A percentile compares a stretch with the other conserved stretches of the same genome.
Evolutionary conservation across 2,329 filamentous ascomycete species (phyloP).

Genomic region (Clonostachys solani): DNA sequence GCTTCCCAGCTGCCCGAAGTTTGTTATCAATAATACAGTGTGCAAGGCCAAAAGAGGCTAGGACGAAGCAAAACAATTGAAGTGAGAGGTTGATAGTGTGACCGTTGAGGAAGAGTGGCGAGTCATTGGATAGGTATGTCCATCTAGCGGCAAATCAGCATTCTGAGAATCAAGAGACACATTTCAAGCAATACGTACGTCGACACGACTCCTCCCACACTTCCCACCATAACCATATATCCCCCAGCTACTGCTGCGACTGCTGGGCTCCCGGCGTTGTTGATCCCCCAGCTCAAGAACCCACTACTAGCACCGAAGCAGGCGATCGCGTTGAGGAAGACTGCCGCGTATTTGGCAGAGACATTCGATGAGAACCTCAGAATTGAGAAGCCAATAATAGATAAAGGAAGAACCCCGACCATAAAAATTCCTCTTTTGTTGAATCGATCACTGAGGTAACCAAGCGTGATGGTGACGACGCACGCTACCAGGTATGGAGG

Average conservation of each 20-base stretch:
- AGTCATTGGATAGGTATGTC: not conserved
- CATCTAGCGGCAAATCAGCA: not conserved
- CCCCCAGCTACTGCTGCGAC: constrained; percentile 50
- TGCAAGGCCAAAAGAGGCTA: not conserved
- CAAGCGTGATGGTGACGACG: not conserved
- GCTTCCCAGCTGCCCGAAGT: not conserved
- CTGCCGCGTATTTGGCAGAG: constrained; percentile 44
- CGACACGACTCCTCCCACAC: constrained; percentile 51
- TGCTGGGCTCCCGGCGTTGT: constrained; percentile 53
- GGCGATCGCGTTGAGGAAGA: constrained; percentile 51
- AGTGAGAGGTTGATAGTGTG: not conserved
- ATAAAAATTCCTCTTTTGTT: constrained; percentile 32
- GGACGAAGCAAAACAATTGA: not conserved
- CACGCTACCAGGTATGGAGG: constrained; percentile 31
- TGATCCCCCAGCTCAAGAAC: constrained; percentile 54
- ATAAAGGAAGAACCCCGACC: constrained; percentile 30
- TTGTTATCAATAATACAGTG: not conserved
- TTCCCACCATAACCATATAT: constrained; percentile 51
- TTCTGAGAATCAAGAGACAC: not conserved
- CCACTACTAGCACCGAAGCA: constrained; percentile 55
- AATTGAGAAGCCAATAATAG: constrained; percentile 46
- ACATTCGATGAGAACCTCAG: constrained; percentile 35
- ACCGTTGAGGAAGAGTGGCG: not conserved
- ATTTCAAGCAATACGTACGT: constrained; percentile 29
- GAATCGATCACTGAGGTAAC: not conserved